These are phyloP conservation scores for Alternaria gansuensis DNA, from an alignment of 2,329 filamentous ascomycete genomes.

Conservation along the genomic window DNA sequence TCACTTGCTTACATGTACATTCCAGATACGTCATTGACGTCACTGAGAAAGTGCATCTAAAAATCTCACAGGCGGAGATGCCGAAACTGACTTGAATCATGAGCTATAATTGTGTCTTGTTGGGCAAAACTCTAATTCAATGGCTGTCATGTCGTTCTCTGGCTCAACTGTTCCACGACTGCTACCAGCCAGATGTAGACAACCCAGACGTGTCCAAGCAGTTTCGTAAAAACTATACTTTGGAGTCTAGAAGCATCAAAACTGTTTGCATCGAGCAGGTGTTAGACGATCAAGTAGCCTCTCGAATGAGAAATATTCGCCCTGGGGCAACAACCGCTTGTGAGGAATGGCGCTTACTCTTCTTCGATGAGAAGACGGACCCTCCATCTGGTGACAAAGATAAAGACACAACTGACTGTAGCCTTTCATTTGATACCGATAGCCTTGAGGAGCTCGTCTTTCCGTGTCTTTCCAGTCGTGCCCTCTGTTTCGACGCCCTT, in stretches of 20 bases:
- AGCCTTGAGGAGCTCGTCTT: constrained; percentile 46
- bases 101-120: neutral
- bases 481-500: constrained; percentile 42
- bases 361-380: too few species aligned
- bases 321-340: too few species aligned
- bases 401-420: neutral
- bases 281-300: neutral
- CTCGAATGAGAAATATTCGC: neutral
- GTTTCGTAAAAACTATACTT: neutral
- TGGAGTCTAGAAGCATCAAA: neutral
- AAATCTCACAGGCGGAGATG: neutral
- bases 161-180: neutral
- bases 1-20: neutral
- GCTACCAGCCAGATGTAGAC: neutral
- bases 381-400: neutral
- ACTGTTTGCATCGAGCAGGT: neutral
- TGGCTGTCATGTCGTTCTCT: neutral
- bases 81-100: neutral
- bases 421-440: constrained; percentile 47
- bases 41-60: neutral
- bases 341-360: too few species aligned
- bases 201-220: neutral
- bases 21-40: neutral
- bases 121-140: neutral
- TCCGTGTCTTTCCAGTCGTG: constrained; percentile 21